phyloP scores from a whole-genome alignment of 495 filamentous ascomycete species.

The Lasiosphaeris hirsuta region DNA sequence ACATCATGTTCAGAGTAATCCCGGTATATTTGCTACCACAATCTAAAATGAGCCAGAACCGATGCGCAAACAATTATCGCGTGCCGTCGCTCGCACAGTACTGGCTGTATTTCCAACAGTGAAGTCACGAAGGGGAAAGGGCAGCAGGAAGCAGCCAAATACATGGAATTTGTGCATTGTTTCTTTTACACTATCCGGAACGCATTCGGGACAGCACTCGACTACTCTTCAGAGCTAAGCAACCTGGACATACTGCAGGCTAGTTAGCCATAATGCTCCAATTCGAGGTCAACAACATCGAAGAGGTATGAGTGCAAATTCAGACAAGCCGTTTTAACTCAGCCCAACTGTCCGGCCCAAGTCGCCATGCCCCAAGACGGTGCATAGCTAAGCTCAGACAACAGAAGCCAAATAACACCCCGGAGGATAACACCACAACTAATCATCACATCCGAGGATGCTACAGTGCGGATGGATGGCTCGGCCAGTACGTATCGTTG shows the following conservation, averaged over 20 bases:
- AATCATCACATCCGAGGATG: slow-evolving; percentile 60
- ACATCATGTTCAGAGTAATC: not conserved
- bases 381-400: slow-evolving; percentile 28
- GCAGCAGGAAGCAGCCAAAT: no score
- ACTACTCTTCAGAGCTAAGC: no score
- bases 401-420: slow-evolving; percentile 48
- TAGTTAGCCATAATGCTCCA: slow-evolving; percentile 1
- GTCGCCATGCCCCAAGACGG: slow-evolving; percentile 43
- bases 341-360: slow-evolving; percentile 43
- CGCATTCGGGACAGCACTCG: no score
- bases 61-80: no score
- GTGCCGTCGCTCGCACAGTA: no score
- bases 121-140: no score
- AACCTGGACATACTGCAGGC: not conserved
- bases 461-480: slow-evolving; percentile 80
- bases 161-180: no score
- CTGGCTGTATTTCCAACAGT: no score
- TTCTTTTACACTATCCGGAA: no score
- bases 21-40: no score
- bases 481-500: slow-evolving; percentile 77
- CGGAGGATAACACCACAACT: slow-evolving; percentile 78
- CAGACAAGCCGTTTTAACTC: slow-evolving; percentile 52
- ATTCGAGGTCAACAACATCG: not conserved
- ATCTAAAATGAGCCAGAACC: no score
- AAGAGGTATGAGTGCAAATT: slow-evolving; percentile 16